Evolutionary conservation across 2,329 filamentous ascomycete genomes (phyloP).

Genomic region (Rhynchosporium secalis): DNA sequence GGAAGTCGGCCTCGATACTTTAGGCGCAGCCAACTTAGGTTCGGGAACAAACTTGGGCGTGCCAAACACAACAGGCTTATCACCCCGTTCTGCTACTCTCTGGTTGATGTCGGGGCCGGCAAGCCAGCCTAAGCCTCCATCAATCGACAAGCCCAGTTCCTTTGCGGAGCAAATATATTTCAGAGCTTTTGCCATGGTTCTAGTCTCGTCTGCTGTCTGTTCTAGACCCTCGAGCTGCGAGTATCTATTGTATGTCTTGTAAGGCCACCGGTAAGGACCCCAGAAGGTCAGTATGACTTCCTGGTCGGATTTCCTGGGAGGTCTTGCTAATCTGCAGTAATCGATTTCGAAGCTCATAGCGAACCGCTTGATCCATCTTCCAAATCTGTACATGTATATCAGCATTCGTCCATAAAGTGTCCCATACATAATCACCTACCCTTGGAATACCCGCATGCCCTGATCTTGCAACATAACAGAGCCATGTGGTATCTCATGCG

Average conservation of each 20-base stretch:
- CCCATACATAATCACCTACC: conserved; percentile 29
- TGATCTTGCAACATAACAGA: conserved; percentile 42
- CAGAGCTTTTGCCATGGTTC: conserved; percentile 61
- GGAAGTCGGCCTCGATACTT: background rate
- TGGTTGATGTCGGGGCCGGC: conserved; percentile 58
- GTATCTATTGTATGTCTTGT: conserved; percentile 58
- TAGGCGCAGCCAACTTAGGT: conserved; percentile 11
- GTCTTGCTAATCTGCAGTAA: conserved; percentile 50
- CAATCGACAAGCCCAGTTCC: conserved; percentile 67
- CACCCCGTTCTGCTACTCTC: conserved; percentile 45
- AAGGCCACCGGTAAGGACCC: conserved; percentile 66
- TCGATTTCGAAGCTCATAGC: conserved; percentile 70
- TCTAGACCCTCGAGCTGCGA: conserved; percentile 60
- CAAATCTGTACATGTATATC: conserved; percentile 45
- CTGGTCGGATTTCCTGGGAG: conserved; percentile 57
- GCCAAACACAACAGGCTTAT: conserved; percentile 49
- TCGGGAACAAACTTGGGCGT: conserved; percentile 42
- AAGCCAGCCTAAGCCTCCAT: conserved; percentile 68
- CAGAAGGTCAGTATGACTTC: conserved; percentile 59
- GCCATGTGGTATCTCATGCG: conserved; percentile 23
- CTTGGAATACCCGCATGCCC: conserved; percentile 61
- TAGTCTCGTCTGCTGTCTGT: conserved; percentile 61
- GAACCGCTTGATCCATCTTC: conserved; percentile 59
- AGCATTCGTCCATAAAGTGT: background rate
- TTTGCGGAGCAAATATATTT: conserved; percentile 54